Evolutionary conservation across 1,284 basidiomycete species (phyloP).

Genomic region (Trichosporon inkin): DNA sequence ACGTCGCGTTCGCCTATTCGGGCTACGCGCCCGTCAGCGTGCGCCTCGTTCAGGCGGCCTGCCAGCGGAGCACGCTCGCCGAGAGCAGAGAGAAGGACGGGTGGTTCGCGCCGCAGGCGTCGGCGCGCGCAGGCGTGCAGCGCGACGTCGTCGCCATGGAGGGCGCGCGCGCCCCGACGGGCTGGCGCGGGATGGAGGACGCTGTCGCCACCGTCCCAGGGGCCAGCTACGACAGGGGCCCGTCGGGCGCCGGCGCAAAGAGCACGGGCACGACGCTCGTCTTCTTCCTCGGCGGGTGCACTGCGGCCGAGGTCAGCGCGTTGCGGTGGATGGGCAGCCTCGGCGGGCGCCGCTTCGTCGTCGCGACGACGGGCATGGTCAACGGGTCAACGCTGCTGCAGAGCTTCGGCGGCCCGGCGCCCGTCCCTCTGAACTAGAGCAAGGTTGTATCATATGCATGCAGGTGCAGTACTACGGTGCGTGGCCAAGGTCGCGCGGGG

Average conservation of each 20-base stretch:
- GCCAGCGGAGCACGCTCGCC: conserved; percentile 75
- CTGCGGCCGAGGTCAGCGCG: conserved; percentile 93
- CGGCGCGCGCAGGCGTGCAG: not conserved
- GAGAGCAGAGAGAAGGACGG: conserved; percentile 32
- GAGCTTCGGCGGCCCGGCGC: conserved; percentile 21
- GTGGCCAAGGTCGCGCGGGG: too few relatives aligned
- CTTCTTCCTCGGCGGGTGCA: conserved; percentile 98
- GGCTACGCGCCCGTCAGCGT: conserved; percentile 93
- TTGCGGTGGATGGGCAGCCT: conserved; percentile 83
- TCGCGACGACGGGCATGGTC: conserved; percentile 83
- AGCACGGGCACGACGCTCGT: conserved; percentile 69
- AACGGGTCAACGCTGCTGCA: conserved; percentile 57
- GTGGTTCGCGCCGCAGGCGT: conserved; percentile 26
- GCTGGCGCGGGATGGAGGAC: conserved; percentile 97
- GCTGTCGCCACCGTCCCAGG: conserved; percentile 75
- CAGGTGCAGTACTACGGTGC: too few relatives aligned
- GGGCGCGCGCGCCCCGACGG: conserved; percentile 62
- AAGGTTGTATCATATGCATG: not conserved
- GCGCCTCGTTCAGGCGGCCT: conserved; percentile 85
- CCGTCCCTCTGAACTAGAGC: conserved; percentile 11
- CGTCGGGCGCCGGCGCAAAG: not conserved
- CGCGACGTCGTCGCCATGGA: conserved; percentile 39
- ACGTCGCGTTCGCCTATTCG: conserved; percentile 93
- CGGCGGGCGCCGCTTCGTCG: conserved; percentile 71
- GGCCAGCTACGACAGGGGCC: conserved; percentile 70